A percentile compares a stretch with the other conserved stretches of the same genome.
phyloP scores from a whole-genome alignment of 495 filamentous ascomycete species.

The Talaromyces proteolyticus region DNA sequence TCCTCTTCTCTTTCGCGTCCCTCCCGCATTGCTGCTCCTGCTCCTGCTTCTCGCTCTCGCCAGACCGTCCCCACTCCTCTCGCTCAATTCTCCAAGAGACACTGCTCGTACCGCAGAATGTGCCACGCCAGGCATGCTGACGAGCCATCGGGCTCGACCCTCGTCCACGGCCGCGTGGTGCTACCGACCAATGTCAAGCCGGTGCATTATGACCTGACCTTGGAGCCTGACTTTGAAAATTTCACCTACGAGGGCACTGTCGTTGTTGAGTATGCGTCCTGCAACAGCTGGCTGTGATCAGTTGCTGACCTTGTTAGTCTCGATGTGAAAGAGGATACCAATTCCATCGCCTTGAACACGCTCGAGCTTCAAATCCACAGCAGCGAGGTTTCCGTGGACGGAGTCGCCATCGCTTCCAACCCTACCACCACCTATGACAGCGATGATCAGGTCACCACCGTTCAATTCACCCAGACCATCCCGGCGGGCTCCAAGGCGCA shows the following conservation, averaged over 20 bases:
- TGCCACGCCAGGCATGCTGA: conserved; percentile 36
- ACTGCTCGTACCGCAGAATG: conserved; percentile 48
- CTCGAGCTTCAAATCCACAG: conserved; percentile 79
- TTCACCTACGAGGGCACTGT: conserved; percentile 60
- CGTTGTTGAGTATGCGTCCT: conserved; percentile 50
- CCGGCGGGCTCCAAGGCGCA: conserved; percentile 52
- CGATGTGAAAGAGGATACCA: conserved; percentile 79
- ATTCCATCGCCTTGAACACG: conserved; percentile 81
- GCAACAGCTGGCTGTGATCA: neutral
- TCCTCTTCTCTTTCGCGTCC: conserved; percentile 20
- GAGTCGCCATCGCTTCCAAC: conserved; percentile 42
- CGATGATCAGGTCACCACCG: conserved; percentile 52
- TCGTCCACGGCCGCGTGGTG: conserved; percentile 53
- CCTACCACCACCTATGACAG: conserved; percentile 50
- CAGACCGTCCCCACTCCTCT: conserved; percentile 17
- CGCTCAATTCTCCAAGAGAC: conserved; percentile 32
- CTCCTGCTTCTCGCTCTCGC: conserved; percentile 7
- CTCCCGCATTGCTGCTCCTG: conserved; percentile 12
- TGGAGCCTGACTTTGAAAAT: conserved; percentile 60
- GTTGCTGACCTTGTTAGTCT: conserved; percentile 45
- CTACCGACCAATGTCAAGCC: conserved; percentile 65
- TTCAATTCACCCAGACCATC: conserved; percentile 53
- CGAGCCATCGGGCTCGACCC: conserved; percentile 34
- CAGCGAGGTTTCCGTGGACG: conserved; percentile 52
- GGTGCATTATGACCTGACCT: conserved; percentile 58